A percentile compares a stretch with the other conserved stretches of the same genome.
phyloP scores from a whole-genome alignment of 495 filamentous ascomycete species.

The Penicillium crystallinum region DNA sequence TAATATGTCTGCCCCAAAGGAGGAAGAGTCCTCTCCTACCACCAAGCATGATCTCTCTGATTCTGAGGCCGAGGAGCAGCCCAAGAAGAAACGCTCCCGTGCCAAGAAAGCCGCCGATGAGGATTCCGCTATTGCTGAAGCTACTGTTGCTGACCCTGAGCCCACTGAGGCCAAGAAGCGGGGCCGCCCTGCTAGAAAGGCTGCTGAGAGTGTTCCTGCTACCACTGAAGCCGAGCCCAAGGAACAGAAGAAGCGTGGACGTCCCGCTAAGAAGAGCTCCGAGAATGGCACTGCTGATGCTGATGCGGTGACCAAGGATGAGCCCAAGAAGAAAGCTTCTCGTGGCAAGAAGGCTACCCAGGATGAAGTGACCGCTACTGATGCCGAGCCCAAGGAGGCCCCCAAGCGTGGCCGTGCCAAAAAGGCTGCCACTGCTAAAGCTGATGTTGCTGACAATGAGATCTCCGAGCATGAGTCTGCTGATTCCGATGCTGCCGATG shows the following conservation, averaged over 20 bases:
- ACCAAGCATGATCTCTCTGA: slow-evolving; percentile 14
- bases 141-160: neutral
- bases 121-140: neutral
- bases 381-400: neutral
- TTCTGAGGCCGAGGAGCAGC: slow-evolving; percentile 26
- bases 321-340: neutral
- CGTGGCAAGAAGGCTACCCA: neutral
- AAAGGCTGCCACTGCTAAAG: neutral
- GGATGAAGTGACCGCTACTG: neutral
- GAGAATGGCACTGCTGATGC: neutral
- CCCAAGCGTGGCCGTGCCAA: neutral
- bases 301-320: neutral
- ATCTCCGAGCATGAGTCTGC: neutral
- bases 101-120: slow-evolving; percentile 28
- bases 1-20: neutral
- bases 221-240: neutral
- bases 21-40: slow-evolving; percentile 24
- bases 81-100: slow-evolving; percentile 15
- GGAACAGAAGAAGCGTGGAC: slow-evolving; percentile 22
- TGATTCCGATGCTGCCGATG: neutral
- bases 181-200: neutral
- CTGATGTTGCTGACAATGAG: neutral
- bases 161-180: neutral
- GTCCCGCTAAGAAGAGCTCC: slow-evolving; percentile 24
- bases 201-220: neutral